These are phyloP conservation scores for Lindgomyces ingoldianus DNA, from an alignment of 495 filamentous ascomycete genomes.

Conservation along the genomic window DNA sequence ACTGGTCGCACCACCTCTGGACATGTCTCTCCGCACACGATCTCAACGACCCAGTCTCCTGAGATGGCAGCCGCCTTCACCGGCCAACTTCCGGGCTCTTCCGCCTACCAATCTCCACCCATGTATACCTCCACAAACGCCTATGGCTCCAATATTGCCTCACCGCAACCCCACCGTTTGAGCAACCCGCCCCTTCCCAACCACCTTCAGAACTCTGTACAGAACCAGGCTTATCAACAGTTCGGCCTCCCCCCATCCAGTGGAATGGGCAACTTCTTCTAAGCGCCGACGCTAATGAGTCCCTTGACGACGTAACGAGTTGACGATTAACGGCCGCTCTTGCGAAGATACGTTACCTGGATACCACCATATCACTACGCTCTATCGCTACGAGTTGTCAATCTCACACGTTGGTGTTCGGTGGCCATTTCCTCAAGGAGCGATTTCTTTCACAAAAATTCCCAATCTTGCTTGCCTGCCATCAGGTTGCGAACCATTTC, in stretches of 20 bases:
- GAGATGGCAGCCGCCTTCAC: conserved; percentile 21
- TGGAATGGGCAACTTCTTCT: conserved; percentile 31
- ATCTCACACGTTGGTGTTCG: conserved; percentile 24
- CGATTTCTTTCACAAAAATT: conserved; percentile 20
- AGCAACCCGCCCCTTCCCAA: conserved; percentile 38
- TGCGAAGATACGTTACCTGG: conserved; percentile 21
- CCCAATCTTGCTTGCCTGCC: conserved; percentile 1
- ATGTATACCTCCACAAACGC: conserved; percentile 36
- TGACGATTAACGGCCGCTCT: conserved; percentile 33
- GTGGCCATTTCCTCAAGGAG: conserved; percentile 15
- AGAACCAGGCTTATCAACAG: conserved; percentile 28
- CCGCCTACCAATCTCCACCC: conserved; percentile 13
- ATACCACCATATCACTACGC: conserved; percentile 13
- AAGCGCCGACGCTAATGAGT: background rate
- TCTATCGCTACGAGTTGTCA: conserved; percentile 25
- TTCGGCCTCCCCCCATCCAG: conserved; percentile 22
- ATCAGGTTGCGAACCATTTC: background rate
- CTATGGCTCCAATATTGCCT: conserved; percentile 35
- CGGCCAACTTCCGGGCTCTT: conserved; percentile 24
- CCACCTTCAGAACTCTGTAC: conserved; percentile 39
- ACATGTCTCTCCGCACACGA: conserved; percentile 30
- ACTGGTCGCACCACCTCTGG: conserved; percentile 25
- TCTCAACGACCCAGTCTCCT: conserved; percentile 31
- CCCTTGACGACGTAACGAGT: conserved; percentile 27
- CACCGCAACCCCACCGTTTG: conserved; percentile 37